These are phyloP conservation scores for Leccinum variicolor DNA, from an alignment of 768 basidiomycete genomes.

Conservation along the genomic window DNA sequence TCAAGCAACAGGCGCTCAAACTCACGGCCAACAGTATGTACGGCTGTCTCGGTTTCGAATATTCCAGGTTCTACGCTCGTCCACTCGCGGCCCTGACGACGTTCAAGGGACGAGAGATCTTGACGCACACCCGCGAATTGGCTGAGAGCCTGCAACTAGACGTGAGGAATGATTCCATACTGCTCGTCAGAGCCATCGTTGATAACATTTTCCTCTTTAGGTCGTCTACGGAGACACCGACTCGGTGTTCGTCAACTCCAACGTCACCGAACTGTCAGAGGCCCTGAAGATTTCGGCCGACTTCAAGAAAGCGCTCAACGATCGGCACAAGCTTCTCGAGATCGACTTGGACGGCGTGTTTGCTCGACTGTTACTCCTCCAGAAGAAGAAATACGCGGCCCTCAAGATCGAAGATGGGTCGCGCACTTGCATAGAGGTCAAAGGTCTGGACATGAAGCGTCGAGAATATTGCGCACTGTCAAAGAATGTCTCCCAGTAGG, in stretches of 20 bases:
- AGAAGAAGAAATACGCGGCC: constrained; percentile 99
- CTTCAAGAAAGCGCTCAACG: constrained; percentile 96
- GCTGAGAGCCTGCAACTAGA: constrained; percentile 89
- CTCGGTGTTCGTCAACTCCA: constrained; percentile 97
- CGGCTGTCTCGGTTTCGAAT: constrained; percentile 97
- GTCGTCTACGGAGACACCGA: constrained; percentile 95
- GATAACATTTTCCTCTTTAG: not conserved
- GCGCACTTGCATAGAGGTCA: constrained; percentile 80
- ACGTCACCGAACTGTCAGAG: constrained; percentile 81
- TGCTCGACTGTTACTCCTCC: constrained; percentile 84
- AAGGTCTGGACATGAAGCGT: constrained; percentile 98
- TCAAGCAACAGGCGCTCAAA: constrained; percentile 95
- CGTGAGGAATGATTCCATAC: constrained; percentile 45
- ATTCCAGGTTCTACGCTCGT: constrained; percentile 93
- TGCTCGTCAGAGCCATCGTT: not conserved
- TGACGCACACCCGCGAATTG: constrained; percentile 89
- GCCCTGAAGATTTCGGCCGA: constrained; percentile 88
- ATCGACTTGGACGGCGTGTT: constrained; percentile 96
- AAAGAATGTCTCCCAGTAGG: constrained; percentile 90
- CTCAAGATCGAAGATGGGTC: constrained; percentile 87
- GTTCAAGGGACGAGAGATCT: constrained; percentile 95
- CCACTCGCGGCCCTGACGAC: constrained; percentile 98
- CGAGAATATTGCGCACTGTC: constrained; percentile 92
- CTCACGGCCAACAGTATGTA: constrained; percentile 99
- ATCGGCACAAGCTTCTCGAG: constrained; percentile 91